Base-by-base conservation (phyloP, 2,329 filamentous ascomycete species). In the Monosporascus sp. region DNA sequence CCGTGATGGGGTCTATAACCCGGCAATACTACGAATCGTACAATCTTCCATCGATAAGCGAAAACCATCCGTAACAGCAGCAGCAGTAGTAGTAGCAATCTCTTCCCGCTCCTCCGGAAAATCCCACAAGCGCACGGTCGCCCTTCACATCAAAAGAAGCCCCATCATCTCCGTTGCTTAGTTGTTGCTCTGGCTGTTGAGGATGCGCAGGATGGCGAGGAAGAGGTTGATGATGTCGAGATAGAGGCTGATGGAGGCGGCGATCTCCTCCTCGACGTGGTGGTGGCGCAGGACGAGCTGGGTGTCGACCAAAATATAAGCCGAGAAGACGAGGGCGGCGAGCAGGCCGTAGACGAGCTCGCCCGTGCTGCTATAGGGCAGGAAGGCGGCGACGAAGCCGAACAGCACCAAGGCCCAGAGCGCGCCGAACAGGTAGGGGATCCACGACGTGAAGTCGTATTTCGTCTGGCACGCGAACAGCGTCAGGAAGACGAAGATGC, bases 381-480 rank as follows among this genome's bases (percentile, higher is more conserved):
- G 87, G 79, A 97, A 97, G 60, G 84, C 82, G 60, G 87, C 80
- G 82, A 97, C 91, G 77, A 99, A 94, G 49, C 94, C 89, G 68
- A 97, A 97, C 41, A 99, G 77, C 58, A 99, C 80, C 54, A 97
- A 74, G 7, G 89, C 87, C 94, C 94, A 97, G 18, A 99, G 81
- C 0, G 80, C 86, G 54, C 92, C 92, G 65, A 95, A 95, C 3
- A 97, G 83, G 70, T 97, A 97, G 18, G 94, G 93, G 78, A 93
- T 89, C 93, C 94, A 99, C 59, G 84, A 87, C 1, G 93, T 97
- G 70, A 99, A 99, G 77, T 99, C 94, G 69, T 99, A 99, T 72
- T 95, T 96, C 60, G 89, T 89, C 77, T 99, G 94, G 82, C 92
- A 96, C 49, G 94, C 94, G 70, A 99, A 97, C 45, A 92, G 72